phyloP scores from a whole-genome alignment of 257 asterid species.

The Ajuga chamaepitys region DNA sequence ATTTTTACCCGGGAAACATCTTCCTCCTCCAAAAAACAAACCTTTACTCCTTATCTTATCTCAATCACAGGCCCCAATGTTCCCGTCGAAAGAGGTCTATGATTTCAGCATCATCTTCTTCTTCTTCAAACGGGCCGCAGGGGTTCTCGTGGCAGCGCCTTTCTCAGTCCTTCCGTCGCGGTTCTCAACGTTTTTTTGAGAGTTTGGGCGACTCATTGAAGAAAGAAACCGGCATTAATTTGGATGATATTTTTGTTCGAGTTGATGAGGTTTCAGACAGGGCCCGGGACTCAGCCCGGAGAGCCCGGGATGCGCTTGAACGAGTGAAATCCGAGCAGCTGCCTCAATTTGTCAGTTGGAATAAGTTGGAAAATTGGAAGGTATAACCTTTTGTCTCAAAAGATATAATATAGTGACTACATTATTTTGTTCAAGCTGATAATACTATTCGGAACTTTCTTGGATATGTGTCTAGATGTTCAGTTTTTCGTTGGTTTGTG shows the following conservation, averaged over 20 bases:
- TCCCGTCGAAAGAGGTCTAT: slow-evolving; percentile 42
- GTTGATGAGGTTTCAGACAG: slow-evolving; percentile 28
- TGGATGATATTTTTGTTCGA: slow-evolving; percentile 32
- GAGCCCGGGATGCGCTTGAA: slow-evolving; percentile 32
- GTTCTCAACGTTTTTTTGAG: slow-evolving; percentile 52
- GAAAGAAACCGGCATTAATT: slow-evolving; percentile 63
- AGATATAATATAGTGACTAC: not conserved
- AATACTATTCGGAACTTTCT: not conserved
- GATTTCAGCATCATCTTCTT: slow-evolving; percentile 52
- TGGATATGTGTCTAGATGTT: not conserved
- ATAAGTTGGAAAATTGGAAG: slow-evolving; percentile 91
- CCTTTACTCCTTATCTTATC: slow-evolving; percentile 15
- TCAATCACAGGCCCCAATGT: slow-evolving; percentile 22
- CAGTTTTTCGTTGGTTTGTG: not conserved
- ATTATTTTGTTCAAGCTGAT: not conserved
- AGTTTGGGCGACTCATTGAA: slow-evolving; percentile 60
- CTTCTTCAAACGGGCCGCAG: slow-evolving; percentile 36
- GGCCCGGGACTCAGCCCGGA: slow-evolving; percentile 32
- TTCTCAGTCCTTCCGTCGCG: slow-evolving; percentile 51
- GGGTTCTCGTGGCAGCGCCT: slow-evolving; percentile 73
- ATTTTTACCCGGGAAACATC: slow-evolving; percentile 13
- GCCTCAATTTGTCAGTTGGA: slow-evolving; percentile 72
- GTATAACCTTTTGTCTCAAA: slow-evolving; percentile 24
- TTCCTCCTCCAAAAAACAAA: slow-evolving; percentile 17
- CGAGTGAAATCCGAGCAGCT: slow-evolving; percentile 42